These are phyloP conservation scores for Emmonsia crescens DNA, from an alignment of 2,329 filamentous ascomycete species.

Conservation along the genomic window DNA sequence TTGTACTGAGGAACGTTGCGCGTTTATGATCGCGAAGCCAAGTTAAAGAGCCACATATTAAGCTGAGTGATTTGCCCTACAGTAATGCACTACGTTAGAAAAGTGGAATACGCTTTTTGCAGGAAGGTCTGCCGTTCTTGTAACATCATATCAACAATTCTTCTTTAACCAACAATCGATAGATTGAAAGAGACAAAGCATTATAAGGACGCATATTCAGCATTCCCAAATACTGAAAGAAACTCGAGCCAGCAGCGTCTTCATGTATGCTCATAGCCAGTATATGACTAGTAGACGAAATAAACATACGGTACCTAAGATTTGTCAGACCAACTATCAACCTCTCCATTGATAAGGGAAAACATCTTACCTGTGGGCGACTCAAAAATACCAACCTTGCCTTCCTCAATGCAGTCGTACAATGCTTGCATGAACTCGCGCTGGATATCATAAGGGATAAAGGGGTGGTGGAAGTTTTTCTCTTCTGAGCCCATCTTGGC, in stretches of 20 bases:
- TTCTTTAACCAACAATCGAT: neutral
- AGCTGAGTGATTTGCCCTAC: slow-evolving; percentile 77
- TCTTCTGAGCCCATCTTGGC: slow-evolving; percentile 24
- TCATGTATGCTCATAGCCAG: neutral
- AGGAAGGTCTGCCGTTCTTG: neutral
- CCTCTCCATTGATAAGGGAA: neutral
- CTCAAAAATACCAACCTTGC: slow-evolving; percentile 79
- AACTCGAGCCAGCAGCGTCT: neutral
- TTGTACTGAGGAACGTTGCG: slow-evolving; percentile 43
- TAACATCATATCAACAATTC: neutral
- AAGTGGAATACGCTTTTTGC: neutral
- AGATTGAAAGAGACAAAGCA: neutral
- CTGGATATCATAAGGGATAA: slow-evolving; percentile 77
- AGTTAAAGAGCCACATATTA: slow-evolving; percentile 79
- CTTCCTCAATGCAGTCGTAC: slow-evolving; percentile 66
- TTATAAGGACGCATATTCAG: neutral
- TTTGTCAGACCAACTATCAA: neutral
- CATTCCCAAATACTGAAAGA: neutral
- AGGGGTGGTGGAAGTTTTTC: slow-evolving; percentile 73
- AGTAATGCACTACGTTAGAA: neutral
- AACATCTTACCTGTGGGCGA: slow-evolving; percentile 73
- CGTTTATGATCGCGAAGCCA: slow-evolving; percentile 81
- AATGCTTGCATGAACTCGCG: slow-evolving; percentile 75
- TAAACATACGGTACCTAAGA: slow-evolving; percentile 6
- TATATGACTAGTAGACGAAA: too few relatives aligned